Conservation (phyloP, 2,329 filamentous ascomycete genomes). For the Aspergillus sojae region DNA sequence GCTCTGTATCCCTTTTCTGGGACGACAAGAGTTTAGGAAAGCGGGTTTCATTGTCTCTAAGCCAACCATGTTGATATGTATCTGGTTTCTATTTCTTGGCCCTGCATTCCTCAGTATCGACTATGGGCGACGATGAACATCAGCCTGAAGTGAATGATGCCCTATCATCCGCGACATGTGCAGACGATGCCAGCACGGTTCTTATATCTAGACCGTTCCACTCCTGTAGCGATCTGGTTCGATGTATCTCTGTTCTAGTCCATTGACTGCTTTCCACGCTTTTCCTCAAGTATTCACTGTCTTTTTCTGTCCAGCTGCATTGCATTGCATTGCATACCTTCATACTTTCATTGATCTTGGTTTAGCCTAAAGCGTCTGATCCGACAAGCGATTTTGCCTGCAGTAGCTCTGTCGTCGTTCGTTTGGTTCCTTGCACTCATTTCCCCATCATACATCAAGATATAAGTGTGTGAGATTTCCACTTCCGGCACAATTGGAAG, state of each 20-base stretch:
- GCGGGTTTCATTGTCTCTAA: conserved; percentile 7
- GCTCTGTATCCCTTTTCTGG: conserved; percentile 8
- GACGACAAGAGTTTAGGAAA: conserved; percentile 11
- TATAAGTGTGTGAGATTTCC: conserved; percentile 7
- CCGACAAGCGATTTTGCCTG: background rate
- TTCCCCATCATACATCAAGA: background rate
- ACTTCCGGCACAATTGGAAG: background rate
- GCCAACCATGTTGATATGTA: conserved; percentile 16
- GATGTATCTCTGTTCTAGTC: conserved; percentile 7
- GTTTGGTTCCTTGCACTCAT: conserved; percentile 2
- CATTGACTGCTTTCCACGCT: conserved; percentile 8
- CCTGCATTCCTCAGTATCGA: conserved; percentile 1
- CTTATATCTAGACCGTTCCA: conserved; percentile 10
- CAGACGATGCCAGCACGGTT: conserved; percentile 1
- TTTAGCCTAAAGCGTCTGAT: background rate
- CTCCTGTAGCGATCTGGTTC: background rate
- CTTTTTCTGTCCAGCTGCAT: conserved; percentile 6
- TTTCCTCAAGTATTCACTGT: background rate
- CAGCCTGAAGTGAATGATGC: conserved; percentile 10
- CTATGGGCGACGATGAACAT: conserved; percentile 4
- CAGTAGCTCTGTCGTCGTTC: conserved; percentile 1
- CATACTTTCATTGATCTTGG: conserved; percentile 1
- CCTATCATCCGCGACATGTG: conserved; percentile 14
- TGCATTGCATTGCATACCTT: conserved; percentile 2
- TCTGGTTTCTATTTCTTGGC: conserved; percentile 12